A percentile compares a stretch with the other conserved stretches of the same genome.
phyloP scores from a whole-genome alignment of 805 yeast genomes.

The Candida adriatica region DNA sequence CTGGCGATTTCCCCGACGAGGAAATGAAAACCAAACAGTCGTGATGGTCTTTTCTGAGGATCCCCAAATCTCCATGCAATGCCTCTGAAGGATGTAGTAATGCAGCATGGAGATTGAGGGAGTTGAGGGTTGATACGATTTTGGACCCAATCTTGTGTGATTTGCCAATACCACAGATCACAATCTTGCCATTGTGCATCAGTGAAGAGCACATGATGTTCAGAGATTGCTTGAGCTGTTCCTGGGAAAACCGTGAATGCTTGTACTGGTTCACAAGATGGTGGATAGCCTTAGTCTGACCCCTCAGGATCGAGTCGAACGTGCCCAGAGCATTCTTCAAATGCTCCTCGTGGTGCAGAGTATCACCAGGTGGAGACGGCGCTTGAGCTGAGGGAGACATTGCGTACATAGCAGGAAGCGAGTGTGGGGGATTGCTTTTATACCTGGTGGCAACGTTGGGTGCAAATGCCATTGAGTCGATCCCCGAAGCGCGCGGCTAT shows the following conservation, averaged over 20 bases:
- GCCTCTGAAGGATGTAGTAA: conserved; percentile 82
- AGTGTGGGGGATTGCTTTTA: no score
- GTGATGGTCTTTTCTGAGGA: conserved; percentile 45
- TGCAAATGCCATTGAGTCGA: no score
- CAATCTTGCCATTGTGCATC: conserved; percentile 55
- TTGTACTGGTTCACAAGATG: conserved; percentile 40
- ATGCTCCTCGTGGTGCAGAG: conserved; percentile 17
- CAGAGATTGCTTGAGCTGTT: conserved; percentile 37
- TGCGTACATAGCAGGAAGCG: no score
- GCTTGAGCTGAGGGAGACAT: no score
- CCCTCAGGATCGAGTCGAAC: conserved; percentile 34
- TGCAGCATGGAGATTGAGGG: conserved; percentile 64
- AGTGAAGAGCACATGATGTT: conserved; percentile 30
- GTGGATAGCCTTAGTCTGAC: conserved; percentile 42
- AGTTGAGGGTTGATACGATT: conserved; percentile 74
- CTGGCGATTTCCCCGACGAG: conserved; percentile 81
- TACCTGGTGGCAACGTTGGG: no score
- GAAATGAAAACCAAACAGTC: conserved; percentile 62
- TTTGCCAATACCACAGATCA: conserved; percentile 81
- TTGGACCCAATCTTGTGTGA: conserved; percentile 74
- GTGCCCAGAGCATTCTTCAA: conserved; percentile 22
- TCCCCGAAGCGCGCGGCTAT: no score
- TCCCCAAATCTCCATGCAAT: conserved; percentile 83
- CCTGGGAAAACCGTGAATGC: conserved; percentile 37
- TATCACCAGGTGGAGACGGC: no score